Evolutionary conservation across 1,139 yeast genomes (phyloP).

Genomic region (Kodamaea sp.): DNA sequence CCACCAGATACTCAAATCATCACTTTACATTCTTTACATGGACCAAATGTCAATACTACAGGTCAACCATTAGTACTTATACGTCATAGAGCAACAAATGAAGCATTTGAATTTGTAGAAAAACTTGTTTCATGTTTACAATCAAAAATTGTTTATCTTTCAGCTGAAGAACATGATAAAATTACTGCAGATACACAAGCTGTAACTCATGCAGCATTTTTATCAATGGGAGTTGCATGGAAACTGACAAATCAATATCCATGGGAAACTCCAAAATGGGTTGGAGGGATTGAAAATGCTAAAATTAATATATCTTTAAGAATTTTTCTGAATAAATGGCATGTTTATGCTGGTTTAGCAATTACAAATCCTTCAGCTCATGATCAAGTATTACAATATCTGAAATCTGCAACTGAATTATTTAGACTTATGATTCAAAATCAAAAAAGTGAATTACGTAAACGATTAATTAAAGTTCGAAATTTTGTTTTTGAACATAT

Average conservation of each 20-base stretch:
- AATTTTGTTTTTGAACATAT: conserved; percentile 72
- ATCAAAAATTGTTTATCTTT: conserved; percentile 72
- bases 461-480: conserved; percentile 63
- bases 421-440: conserved; percentile 81
- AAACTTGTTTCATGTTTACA: conserved; percentile 65
- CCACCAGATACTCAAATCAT: conserved; percentile 81
- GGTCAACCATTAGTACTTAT: conserved; percentile 93
- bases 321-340: conserved; percentile 93
- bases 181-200: conserved; percentile 99
- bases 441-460: conserved; percentile 51
- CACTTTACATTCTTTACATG: conserved; percentile 89
- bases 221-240: conserved; percentile 98
- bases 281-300: conserved; percentile 94
- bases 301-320: conserved; percentile 89
- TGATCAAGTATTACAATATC: conserved; percentile 83
- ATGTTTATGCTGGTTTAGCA: conserved; percentile 95
- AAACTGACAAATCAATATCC: conserved; percentile 78
- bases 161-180: conserved; percentile 83
- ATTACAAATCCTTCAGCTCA: conserved; percentile 95
- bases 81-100: conserved; percentile 62
- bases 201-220: conserved; percentile 95
- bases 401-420: conserved; percentile 77
- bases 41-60: conserved; percentile 82
- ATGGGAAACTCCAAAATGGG: conserved; percentile 85
- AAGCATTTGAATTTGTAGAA: conserved; percentile 58